Evolutionary conservation across 1,284 basidiomycete genomes (phyloP), one percentile per base, ranked within the genome.

Genomic region (Ganoderma meredithae): DNA sequence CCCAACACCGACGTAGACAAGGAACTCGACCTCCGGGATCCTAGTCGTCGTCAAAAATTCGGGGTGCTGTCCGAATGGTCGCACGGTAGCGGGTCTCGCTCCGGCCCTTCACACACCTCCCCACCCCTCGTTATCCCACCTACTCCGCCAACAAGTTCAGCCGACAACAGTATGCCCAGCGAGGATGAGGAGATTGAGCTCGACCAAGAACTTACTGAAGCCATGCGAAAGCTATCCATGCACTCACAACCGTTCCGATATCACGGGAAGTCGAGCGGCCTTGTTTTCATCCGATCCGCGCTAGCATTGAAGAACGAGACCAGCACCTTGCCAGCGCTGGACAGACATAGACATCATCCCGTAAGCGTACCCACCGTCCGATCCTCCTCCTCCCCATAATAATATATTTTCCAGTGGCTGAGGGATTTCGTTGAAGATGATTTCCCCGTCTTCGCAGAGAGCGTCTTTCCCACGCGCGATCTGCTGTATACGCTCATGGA

Each of bases 401-500:
- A 47, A 17, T n/a, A 4, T 15, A 19, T 1, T 17, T 47, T 22
- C 22, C 33, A 59, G 56, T 59, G 56, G 56, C 2, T 59, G 10
- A 39, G 27, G 12, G 6, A 25, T 3, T 6, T 8, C 6, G 43
- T 22, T 44, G 44, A 63, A 2, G 36, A n/a, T 13, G 36, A 39
- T 0, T 13, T 17, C n/a, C 49, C 67, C 69, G 74, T 22, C 69
- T 73, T 27, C 15, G 71, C 73, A 27, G 69, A 76, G 56, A 68
- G 63, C n/a, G 74, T 72, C 13, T 93, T 89, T 69, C 92, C 92
- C 0, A 85, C 87, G 0, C 73, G 81, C 0, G 92, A 94, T 65
- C 82, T 97, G 7, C 83, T 90, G 10, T 70, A 76, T 0, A 72
- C 74, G 0, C 86, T 97, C 25, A 82, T 95, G 69, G 85, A 91